Evolutionary conservation across 768 basidiomycete species (phyloP), one percentile per base, ranked within the genome.

Genomic region (Tricholoma flavovirens): DNA sequence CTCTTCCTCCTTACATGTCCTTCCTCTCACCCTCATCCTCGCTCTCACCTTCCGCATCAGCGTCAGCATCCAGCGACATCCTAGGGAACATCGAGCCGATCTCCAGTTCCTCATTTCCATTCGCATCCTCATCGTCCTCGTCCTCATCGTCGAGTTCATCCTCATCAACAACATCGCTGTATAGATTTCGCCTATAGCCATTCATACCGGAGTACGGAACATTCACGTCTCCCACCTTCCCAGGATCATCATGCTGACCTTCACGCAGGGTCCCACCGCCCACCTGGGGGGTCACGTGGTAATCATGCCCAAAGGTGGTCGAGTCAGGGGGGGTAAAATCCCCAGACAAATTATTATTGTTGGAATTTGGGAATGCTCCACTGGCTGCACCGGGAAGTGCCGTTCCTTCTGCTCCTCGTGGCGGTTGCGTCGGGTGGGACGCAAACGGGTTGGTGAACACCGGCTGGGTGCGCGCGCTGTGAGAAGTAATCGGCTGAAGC

Each of bases 381-480:
- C n/a, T n/a, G n/a, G n/a, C n/a, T n/a, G 19, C 4, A 21, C 32
- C 19, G 3, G 4, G 19, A 38, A 24, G 33, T 15, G 19, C 3
- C 4, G 9, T 4, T 33, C 29, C 29, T 22, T 51, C 32, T 19
- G 1, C 32, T 21, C 11, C 46, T 17, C 46, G 46, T 49, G 14
- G 30, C 12, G 17, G 5, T 5, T 6, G 33, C 22, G 36, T 14
- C 7, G 15, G 36, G 21, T 21, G 35, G 0, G 19, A 2, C 6
- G 51, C 51, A 22, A 52, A 52, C 4, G 51, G 51, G 21, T 52
- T 52, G 15, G 51, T 52, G 11, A 52, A 52, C 5, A 52, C 51
- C 12, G 51, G 51, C 29, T 26, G 21, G 3, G 21, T 8, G n/a
- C 22, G 9, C 26, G 35, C 36, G 17, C 24, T 6, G 14, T 9